Evolutionary conservation across 148 eudicot species (phyloP).

Genomic region (Fagopyrum tataricum): DNA sequence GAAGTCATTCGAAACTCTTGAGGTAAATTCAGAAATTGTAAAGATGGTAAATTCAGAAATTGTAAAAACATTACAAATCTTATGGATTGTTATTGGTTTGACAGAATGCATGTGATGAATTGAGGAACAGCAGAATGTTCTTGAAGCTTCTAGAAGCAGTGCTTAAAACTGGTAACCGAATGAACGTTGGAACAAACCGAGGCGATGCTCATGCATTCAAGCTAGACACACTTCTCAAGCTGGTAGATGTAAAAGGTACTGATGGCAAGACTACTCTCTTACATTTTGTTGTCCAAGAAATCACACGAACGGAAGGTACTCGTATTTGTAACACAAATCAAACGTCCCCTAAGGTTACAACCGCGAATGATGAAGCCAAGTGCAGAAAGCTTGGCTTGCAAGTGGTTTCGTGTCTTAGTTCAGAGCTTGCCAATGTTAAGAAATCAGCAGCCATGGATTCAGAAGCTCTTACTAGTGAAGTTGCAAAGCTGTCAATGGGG

Average conservation of each 20-base stretch:
- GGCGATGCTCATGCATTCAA: constrained; percentile 98
- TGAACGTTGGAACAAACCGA: constrained; percentile 92
- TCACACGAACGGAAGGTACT: constrained; percentile 67
- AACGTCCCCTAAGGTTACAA: constrained; percentile 13
- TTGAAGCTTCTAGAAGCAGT: constrained; percentile 93
- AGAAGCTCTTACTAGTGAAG: constrained; percentile 61
- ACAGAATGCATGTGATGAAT: constrained; percentile 96
- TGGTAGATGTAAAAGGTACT: constrained; percentile 84
- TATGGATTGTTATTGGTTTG: background rate
- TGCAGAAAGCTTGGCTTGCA: constrained; percentile 78
- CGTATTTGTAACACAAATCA: constrained; percentile 30
- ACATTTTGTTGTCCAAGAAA: constrained; percentile 97
- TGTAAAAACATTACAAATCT: background rate
- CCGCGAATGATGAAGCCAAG: constrained; percentile 48
- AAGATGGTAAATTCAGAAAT: background rate
- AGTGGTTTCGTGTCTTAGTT: constrained; percentile 62
- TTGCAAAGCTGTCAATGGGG: constrained; percentile 57
- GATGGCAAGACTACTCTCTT: constrained; percentile 93
- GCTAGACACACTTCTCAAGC: constrained; percentile 92
- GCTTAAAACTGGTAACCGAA: constrained; percentile 89
- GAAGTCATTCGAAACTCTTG: constrained; percentile 75
- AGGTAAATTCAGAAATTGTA: constrained; percentile 38
- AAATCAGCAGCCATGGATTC: constrained; percentile 95
- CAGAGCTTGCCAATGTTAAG: constrained; percentile 75
- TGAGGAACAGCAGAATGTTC: constrained; percentile 87